Conservation (phyloP, 371 early-diverging fungal species). For the Mortierella sp. region DNA sequence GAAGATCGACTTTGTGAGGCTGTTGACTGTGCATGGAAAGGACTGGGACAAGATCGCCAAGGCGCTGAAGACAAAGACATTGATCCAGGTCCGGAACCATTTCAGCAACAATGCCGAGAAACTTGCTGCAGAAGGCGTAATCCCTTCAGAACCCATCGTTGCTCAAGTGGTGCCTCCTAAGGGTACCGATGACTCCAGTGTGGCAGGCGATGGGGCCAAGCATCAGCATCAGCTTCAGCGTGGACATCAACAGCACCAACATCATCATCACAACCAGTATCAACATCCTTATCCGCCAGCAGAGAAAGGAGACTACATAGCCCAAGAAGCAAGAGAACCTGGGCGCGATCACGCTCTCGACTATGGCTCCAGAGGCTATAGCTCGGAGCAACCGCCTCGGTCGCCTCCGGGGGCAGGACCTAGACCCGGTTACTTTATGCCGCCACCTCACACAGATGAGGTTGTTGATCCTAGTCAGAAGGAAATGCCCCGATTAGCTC, state of each 20-base stretch:
- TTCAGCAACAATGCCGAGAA: constrained; percentile 80
- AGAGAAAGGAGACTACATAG: background rate
- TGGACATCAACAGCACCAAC: too few species aligned
- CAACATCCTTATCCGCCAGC: too few species aligned
- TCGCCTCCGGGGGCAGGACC: constrained; percentile 16
- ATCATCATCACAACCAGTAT: background rate
- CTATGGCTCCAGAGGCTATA: background rate
- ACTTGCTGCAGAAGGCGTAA: constrained; percentile 64
- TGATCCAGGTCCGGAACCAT: constrained; percentile 86
- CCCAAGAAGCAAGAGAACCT: background rate
- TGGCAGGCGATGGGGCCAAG: background rate
- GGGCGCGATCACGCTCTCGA: background rate
- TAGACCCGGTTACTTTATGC: constrained; percentile 25
- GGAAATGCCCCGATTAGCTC: constrained; percentile 9
- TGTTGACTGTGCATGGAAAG: constrained; percentile 71
- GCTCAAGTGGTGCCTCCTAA: background rate
- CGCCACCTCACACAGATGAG: constrained; percentile 10
- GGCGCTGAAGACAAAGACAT: constrained; percentile 81
- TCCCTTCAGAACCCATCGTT: constrained; percentile 1
- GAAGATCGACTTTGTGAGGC: constrained; percentile 74
- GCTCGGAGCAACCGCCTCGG: background rate
- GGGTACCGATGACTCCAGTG: constrained; percentile 1
- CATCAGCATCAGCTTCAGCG: background rate
- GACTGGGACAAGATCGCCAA: constrained; percentile 85
- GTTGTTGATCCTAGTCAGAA: background rate